phyloP scores from a whole-genome alignment of 139 green algal genomes.

The Chlorokybus atmophyticus region DNA sequence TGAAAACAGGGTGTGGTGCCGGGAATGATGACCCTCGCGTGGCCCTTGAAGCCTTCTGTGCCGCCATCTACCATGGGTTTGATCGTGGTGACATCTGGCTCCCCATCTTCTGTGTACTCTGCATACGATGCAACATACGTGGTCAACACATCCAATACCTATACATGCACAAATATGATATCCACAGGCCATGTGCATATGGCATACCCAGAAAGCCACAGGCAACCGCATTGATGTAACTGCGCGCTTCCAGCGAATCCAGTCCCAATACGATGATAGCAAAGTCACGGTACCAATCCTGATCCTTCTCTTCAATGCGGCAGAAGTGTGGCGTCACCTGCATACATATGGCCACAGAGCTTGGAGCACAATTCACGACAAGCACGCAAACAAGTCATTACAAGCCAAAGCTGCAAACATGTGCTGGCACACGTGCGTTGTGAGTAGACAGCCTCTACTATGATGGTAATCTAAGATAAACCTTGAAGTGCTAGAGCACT shows the following conservation, averaged over 20 bases:
- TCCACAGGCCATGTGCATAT: too few species aligned
- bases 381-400: too few species aligned
- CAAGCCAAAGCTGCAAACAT: too few species aligned
- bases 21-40: slow-evolving; percentile 88
- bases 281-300: slow-evolving; percentile 83
- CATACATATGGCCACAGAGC: not conserved
- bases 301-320: slow-evolving; percentile 88
- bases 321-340: slow-evolving; percentile 69
- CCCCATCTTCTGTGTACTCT: slow-evolving; percentile 75
- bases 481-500: too few species aligned
- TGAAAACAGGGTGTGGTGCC: slow-evolving; percentile 96
- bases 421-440: too few species aligned
- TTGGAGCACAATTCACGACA: too few species aligned
- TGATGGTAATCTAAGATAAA: too few species aligned
- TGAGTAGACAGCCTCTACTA: too few species aligned
- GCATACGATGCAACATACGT: too few species aligned
- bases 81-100: slow-evolving; percentile 59
- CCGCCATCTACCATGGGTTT: slow-evolving; percentile 95
- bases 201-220: slow-evolving; percentile 76
- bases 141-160: too few species aligned
- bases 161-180: too few species aligned
- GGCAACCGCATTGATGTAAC: slow-evolving; percentile 93
- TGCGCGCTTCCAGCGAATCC: slow-evolving; percentile 88
- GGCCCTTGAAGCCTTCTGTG: slow-evolving; percentile 98
- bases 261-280: slow-evolving; percentile 89